Conservation (phyloP, 306 rosid genomes). For the Crataegus laevigata region DNA sequence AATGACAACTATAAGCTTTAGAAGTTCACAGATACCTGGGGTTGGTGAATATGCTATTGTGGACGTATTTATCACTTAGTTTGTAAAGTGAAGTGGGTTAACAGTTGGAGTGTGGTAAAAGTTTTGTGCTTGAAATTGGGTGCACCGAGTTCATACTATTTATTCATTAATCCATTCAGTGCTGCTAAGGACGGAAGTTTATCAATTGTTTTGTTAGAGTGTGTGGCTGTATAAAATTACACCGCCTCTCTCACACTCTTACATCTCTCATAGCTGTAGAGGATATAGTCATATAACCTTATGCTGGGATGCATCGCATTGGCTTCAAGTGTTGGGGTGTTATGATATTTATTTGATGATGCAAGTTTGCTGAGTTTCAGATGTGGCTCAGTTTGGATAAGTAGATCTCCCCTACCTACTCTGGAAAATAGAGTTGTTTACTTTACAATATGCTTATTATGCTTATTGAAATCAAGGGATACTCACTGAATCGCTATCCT, state of each 20-base stretch:
- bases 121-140: not conserved
- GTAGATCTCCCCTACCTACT: not conserved
- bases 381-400: not conserved
- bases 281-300: not conserved
- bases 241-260: not conserved
- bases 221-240: not conserved
- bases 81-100: not conserved
- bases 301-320: not conserved
- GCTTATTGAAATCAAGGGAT: not conserved
- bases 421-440: not conserved
- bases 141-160: not conserved
- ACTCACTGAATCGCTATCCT: not conserved
- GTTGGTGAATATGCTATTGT: not conserved
- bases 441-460: not conserved
- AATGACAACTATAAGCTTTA: not conserved
- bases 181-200: not conserved
- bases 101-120: not conserved
- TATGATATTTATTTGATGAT: not conserved
- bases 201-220: not conserved
- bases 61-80: not conserved
- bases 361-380: not conserved
- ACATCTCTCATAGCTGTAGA: not conserved
- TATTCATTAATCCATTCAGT: not conserved
- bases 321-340: not conserved
- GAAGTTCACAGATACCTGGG: not conserved